Conservation (phyloP, 805 yeast species). For the Yueomyces sinensis region DNA sequence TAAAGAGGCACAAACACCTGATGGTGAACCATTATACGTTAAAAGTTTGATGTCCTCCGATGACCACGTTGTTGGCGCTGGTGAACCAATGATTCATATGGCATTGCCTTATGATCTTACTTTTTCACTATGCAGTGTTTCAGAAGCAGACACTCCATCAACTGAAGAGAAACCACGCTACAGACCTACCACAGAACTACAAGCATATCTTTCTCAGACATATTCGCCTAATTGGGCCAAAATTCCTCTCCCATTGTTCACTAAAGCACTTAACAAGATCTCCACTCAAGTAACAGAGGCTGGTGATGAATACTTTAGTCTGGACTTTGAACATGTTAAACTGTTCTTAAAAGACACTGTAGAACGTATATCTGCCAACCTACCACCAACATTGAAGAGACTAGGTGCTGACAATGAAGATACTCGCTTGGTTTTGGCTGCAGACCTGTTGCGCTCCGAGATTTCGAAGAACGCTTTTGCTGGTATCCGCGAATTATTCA, state of each 20-base stretch:
- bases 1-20: too few relatives aligned
- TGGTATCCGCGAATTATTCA: not conserved
- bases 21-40: too few relatives aligned
- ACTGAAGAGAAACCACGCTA: not conserved
- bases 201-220: not conserved
- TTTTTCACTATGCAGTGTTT: not conserved
- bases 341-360: not conserved
- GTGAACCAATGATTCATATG: too few relatives aligned
- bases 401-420: not conserved
- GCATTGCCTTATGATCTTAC: not conserved
- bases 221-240: not conserved
- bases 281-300: not conserved
- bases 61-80: too few relatives aligned
- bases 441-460: not conserved
- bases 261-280: not conserved
- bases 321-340: not conserved
- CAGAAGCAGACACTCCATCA: not conserved
- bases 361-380: not conserved
- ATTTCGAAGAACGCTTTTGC: not conserved
- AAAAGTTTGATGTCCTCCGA: too few relatives aligned
- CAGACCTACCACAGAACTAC: not conserved
- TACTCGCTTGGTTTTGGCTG: not conserved
- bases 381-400: not conserved
- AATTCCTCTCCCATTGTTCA: not conserved
- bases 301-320: not conserved